These are phyloP conservation scores for Leucogyrophana mollusca DNA, from an alignment of 768 basidiomycete species.

Conservation along the genomic window DNA sequence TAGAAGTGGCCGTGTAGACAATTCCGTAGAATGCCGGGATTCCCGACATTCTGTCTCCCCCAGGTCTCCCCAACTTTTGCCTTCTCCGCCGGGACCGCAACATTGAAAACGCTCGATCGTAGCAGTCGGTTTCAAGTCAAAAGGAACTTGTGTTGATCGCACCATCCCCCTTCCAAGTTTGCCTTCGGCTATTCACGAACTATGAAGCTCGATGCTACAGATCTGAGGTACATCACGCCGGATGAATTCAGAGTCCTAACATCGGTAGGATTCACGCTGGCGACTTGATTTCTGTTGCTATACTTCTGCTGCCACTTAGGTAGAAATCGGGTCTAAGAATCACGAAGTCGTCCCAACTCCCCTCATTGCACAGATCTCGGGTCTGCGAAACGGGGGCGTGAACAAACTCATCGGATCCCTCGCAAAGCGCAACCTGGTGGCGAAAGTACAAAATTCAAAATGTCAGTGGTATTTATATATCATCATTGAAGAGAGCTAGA, in stretches of 20 bases:
- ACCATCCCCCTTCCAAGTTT: no score
- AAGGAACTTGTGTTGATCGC: no score
- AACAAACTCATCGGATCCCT: constrained; percentile 90
- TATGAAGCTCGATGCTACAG: constrained; percentile 95
- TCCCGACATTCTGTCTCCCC: no score
- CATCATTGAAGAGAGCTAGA: background rate
- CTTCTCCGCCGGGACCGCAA: no score
- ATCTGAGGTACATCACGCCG: constrained; percentile 86
- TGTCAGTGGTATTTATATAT: constrained; percentile 48
- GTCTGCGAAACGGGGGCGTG: constrained; percentile 88
- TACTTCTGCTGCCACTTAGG: constrained; percentile 51
- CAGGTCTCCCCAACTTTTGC: no score
- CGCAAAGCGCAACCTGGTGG: constrained; percentile 89
- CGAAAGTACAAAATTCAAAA: constrained; percentile 87
- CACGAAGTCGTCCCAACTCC: constrained; percentile 92
- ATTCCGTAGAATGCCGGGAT: no score
- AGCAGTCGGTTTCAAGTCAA: no score
- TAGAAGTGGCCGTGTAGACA: no score
- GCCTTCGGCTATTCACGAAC: background rate
- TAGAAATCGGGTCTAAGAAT: constrained; percentile 97
- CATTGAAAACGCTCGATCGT: no score
- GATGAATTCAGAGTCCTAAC: constrained; percentile 97
- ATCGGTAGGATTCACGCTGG: constrained; percentile 64
- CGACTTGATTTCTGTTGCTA: background rate
- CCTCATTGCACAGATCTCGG: constrained; percentile 90